Conservation (phyloP, 768 basidiomycete species). For the Megacollybia marginata region DNA sequence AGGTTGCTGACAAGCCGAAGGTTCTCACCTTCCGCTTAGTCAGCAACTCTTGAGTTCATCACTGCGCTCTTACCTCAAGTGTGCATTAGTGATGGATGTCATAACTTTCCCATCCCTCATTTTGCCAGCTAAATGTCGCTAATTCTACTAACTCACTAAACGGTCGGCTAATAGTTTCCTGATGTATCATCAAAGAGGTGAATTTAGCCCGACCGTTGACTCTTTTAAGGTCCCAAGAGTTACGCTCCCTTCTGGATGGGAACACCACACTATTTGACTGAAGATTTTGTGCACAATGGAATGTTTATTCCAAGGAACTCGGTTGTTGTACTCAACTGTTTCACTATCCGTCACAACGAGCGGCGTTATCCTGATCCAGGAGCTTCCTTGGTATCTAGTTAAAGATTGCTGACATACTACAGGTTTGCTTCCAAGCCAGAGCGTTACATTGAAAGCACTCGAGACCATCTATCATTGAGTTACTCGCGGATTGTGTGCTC, state of each 20-base stretch:
- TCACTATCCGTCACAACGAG: slow-evolving; percentile 17
- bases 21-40: too few species aligned
- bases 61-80: too few species aligned
- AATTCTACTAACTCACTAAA: too few species aligned
- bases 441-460: slow-evolving; percentile 24
- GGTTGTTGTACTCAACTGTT: slow-evolving; percentile 21
- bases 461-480: too few species aligned
- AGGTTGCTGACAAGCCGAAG: too few species aligned
- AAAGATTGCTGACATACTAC: neutral
- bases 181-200: slow-evolving; percentile 20
- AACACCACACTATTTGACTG: slow-evolving; percentile 18
- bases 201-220: neutral
- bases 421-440: slow-evolving; percentile 24
- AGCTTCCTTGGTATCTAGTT: neutral
- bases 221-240: slow-evolving; percentile 11
- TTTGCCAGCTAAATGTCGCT: too few species aligned
- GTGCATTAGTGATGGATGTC: too few species aligned
- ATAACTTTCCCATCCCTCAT: too few species aligned
- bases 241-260: slow-evolving; percentile 19
- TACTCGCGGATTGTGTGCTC: too few species aligned
- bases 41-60: too few species aligned
- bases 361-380: slow-evolving; percentile 24
- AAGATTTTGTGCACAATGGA: slow-evolving; percentile 24
- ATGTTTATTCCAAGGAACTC: slow-evolving; percentile 21
- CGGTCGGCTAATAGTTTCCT: too few species aligned